Percentiles rank a stretch among this genome's conserved stretches.
phyloP scores from a whole-genome alignment of 306 rosid genomes.

The Astragalus glycyphyllos region DNA sequence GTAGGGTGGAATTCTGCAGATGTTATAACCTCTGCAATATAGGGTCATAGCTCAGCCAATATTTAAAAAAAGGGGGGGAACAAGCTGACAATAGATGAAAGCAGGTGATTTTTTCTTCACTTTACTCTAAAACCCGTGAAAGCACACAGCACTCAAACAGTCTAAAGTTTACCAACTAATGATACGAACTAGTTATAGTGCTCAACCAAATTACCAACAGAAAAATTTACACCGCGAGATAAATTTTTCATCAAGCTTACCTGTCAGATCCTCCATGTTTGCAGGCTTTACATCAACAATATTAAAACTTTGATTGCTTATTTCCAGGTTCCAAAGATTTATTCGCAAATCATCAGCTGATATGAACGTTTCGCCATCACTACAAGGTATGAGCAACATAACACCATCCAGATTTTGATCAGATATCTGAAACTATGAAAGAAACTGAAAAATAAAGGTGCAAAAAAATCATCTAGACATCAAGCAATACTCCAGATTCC shows the following conservation, averaged over 20 bases:
- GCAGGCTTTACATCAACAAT: constrained; percentile 98
- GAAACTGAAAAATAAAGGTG: background rate
- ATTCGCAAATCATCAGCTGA: constrained; percentile 98
- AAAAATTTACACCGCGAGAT: constrained; percentile 15
- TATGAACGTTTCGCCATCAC: constrained; percentile 99
- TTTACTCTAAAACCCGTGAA: constrained; percentile 19
- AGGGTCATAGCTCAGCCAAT: constrained; percentile 36
- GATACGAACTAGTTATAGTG: constrained; percentile 9
- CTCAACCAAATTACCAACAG: constrained; percentile 23
- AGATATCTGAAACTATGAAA: constrained; percentile 31
- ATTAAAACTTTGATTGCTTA: constrained; percentile 98
- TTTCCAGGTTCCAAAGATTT: constrained; percentile 99
- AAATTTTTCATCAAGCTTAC: constrained; percentile 46
- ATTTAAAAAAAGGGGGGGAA: constrained; percentile 23
- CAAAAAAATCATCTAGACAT: constrained; percentile 18
- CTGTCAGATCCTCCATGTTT: constrained; percentile 99
- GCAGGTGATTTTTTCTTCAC: constrained; percentile 18
- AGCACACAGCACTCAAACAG: background rate
- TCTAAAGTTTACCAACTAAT: background rate
- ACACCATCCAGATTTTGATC: constrained; percentile 41
- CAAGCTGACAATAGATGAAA: constrained; percentile 17
- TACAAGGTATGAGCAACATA: constrained; percentile 49
- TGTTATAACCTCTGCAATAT: constrained; percentile 91
- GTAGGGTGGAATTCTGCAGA: constrained; percentile 98
- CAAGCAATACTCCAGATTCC: constrained; percentile 32